These are phyloP conservation scores for Flaveria trinervia DNA, from an alignment of 129 eudicot species.

Conservation along the genomic window DNA sequence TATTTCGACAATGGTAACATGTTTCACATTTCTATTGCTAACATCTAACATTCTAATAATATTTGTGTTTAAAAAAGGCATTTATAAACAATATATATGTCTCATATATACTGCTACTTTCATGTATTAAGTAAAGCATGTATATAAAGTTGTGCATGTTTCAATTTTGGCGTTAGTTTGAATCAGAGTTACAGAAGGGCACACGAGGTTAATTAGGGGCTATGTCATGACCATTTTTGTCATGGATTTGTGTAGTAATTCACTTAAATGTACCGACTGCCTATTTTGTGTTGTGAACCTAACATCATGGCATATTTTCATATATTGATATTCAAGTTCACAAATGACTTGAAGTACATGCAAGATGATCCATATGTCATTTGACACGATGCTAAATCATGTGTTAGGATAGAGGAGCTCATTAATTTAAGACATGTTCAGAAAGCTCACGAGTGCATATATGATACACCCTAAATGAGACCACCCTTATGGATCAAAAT, in stretches of 20 bases:
- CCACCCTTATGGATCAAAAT: not conserved
- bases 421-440: not conserved
- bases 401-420: not conserved
- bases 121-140: slow-evolving; percentile 16
- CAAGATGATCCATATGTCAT: slow-evolving; percentile 20
- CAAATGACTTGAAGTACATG: slow-evolving; percentile 25
- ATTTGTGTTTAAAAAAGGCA: not conserved
- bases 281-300: slow-evolving; percentile 12
- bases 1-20: not conserved
- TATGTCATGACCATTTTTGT: slow-evolving; percentile 3
- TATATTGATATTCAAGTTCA: slow-evolving; percentile 13
- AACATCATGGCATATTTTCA: slow-evolving; percentile 20
- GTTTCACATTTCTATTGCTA: not conserved
- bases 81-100: not conserved
- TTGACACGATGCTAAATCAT: slow-evolving; percentile 7
- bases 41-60: not conserved
- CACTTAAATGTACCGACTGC: slow-evolving; percentile 3
- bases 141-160: not conserved
- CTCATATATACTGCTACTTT: not conserved
- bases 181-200: not conserved
- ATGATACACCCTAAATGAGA: not conserved
- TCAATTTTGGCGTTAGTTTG: not conserved
- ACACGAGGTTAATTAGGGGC: slow-evolving; percentile 1
- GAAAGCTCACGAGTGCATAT: not conserved
- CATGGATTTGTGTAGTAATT: slow-evolving; percentile 22